These are phyloP conservation scores for Neofusicoccum sp. DNA, from an alignment of 2,329 filamentous ascomycete species.

Conservation along the genomic window DNA sequence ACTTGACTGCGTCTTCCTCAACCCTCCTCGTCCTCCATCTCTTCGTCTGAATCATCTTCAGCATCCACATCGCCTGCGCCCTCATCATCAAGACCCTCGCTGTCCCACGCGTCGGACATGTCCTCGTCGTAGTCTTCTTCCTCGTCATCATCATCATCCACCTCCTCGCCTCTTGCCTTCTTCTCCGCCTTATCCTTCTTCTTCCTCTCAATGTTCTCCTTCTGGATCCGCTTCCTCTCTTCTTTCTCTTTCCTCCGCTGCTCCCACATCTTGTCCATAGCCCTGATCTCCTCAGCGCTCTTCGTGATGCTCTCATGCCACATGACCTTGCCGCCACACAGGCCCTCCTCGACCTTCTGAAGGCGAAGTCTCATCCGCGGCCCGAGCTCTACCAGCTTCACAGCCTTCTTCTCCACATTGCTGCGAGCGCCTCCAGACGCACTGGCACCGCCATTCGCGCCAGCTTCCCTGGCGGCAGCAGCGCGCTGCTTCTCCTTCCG, in stretches of 20 bases:
- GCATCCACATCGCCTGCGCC: slow-evolving; percentile 50
- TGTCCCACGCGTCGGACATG: slow-evolving; percentile 53
- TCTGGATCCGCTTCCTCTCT: slow-evolving; percentile 77
- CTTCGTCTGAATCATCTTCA: slow-evolving; percentile 49
- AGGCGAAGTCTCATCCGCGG: slow-evolving; percentile 86
- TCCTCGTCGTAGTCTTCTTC: slow-evolving; percentile 46
- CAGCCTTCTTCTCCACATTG: slow-evolving; percentile 77
- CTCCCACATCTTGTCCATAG: slow-evolving; percentile 83
- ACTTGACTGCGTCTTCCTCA: not conserved
- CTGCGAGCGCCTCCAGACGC: slow-evolving; percentile 36
- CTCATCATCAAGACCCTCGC: slow-evolving; percentile 57
- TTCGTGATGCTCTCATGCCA: slow-evolving; percentile 97
- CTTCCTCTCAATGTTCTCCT: slow-evolving; percentile 88
- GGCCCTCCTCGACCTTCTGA: slow-evolving; percentile 93
- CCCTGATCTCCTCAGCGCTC: slow-evolving; percentile 72
- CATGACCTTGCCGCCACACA: slow-evolving; percentile 88
- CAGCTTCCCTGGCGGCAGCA: slow-evolving; percentile 32
- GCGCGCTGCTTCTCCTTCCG: slow-evolving; percentile 54
- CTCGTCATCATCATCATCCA: slow-evolving; percentile 47
- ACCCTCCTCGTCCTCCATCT: slow-evolving; percentile 28
- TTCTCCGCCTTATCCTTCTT: slow-evolving; percentile 62
- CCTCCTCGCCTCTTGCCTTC: slow-evolving; percentile 44
- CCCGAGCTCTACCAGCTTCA: slow-evolving; percentile 90
- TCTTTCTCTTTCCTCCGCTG: slow-evolving; percentile 79
- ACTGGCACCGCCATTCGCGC: slow-evolving; percentile 36